Conservation (phyloP, 768 basidiomycete genomes). For the Botryobasidium botryosum region DNA sequence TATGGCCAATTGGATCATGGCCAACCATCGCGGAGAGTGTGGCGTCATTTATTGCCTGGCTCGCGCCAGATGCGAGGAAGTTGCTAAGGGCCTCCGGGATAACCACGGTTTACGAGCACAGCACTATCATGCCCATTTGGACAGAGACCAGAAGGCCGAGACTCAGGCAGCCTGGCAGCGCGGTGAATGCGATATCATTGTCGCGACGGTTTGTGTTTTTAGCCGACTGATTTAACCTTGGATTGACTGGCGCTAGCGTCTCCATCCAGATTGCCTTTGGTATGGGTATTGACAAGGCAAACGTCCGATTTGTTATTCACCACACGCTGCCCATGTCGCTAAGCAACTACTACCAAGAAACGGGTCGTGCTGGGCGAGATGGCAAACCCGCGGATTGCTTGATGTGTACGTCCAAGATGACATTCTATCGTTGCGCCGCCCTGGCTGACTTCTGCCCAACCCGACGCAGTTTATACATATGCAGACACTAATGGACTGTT, state of each 20-base stretch:
- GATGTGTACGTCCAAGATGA: constrained; percentile 42
- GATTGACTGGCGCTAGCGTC: constrained; percentile 4
- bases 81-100: constrained; percentile 49
- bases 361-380: constrained; percentile 90
- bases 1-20: constrained; percentile 52
- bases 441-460: constrained; percentile 2
- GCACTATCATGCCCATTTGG: constrained; percentile 79
- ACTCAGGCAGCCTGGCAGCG: constrained; percentile 60
- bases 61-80: constrained; percentile 58
- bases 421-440: background rate
- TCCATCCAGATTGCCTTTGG: constrained; percentile 71
- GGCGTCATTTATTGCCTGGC: constrained; percentile 79
- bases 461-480: constrained; percentile 43
- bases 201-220: constrained; percentile 57
- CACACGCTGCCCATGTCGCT: constrained; percentile 64
- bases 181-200: constrained; percentile 60
- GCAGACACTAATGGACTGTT: constrained; percentile 38
- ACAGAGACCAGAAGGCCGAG: constrained; percentile 38
- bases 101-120: constrained; percentile 41
- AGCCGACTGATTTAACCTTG: background rate
- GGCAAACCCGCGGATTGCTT: constrained; percentile 70
- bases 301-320: constrained; percentile 85
- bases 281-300: constrained; percentile 82
- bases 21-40: constrained; percentile 36
- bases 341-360: constrained; percentile 93